These are phyloP conservation scores for Lepiota venenata DNA, from an alignment of 768 basidiomycete genomes.

Conservation along the genomic window DNA sequence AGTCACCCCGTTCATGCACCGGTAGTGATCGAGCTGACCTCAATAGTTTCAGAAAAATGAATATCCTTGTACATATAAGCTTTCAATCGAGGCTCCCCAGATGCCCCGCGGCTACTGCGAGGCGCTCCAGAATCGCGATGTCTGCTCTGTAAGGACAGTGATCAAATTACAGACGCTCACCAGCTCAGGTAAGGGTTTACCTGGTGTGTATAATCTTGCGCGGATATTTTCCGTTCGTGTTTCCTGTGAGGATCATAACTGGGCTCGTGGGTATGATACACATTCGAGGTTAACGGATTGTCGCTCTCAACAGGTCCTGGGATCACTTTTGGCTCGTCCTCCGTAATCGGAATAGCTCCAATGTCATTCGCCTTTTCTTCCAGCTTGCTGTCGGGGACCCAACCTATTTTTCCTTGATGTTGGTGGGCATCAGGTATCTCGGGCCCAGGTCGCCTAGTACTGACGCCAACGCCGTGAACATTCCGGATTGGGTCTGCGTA, in stretches of 20 bases:
- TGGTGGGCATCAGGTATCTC: neutral
- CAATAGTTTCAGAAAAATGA: conserved; percentile 17
- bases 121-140: neutral
- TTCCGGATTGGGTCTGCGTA: neutral
- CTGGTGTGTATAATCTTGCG: neutral
- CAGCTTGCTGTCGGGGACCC: neutral
- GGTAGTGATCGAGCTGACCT: conserved; percentile 4
- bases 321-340: conserved; percentile 5
- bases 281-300: conserved; percentile 1
- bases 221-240: neutral
- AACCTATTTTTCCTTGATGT: neutral
- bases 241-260: neutral
- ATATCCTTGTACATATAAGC: conserved; percentile 5
- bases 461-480: neutral
- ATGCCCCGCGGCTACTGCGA: neutral
- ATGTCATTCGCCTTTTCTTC: neutral
- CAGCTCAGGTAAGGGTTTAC: neutral
- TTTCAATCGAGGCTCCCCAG: conserved; percentile 1
- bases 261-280: conserved; percentile 3
- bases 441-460: conserved; percentile 5
- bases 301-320: conserved; percentile 2
- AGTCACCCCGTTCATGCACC: neutral
- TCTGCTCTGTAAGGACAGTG: neutral
- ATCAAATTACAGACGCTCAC: neutral
- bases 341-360: neutral